Conservation (phyloP, 1,284 basidiomycete species). For the Rhodotorula sp. region DNA sequence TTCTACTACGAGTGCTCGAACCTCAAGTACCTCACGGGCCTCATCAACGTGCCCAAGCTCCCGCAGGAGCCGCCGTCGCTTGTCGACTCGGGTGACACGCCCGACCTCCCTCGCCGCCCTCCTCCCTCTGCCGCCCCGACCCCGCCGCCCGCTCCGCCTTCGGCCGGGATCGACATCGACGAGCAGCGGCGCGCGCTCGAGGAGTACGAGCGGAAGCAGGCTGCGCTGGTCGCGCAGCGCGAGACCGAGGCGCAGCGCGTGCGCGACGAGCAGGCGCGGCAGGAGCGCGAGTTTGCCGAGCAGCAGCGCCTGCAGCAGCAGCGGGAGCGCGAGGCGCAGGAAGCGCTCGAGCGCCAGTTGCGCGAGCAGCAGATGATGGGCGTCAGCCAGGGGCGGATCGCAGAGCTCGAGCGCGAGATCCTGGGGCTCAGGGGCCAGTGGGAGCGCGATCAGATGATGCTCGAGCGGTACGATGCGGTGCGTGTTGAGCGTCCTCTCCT, state of each 20-base stretch:
- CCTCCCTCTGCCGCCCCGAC: slow-evolving; percentile 9
- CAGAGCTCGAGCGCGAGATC: slow-evolving; percentile 86
- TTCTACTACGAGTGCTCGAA: slow-evolving; percentile 99
- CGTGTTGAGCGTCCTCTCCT: slow-evolving; percentile 46
- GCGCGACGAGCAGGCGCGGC: slow-evolving; percentile 73
- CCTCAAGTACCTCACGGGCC: slow-evolving; percentile 88
- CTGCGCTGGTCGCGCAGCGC: slow-evolving; percentile 56
- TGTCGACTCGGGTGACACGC: slow-evolving; percentile 75
- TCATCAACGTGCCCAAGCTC: slow-evolving; percentile 94
- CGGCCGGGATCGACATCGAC: slow-evolving; percentile 66
- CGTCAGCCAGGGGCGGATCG: slow-evolving; percentile 56
- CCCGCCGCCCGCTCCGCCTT: slow-evolving; percentile 32
- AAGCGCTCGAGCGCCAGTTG: slow-evolving; percentile 67
- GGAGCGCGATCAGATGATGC: slow-evolving; percentile 94
- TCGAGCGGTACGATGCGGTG: slow-evolving; percentile 96
- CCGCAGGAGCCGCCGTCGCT: slow-evolving; percentile 93
- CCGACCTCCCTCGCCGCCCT: slow-evolving; percentile 84
- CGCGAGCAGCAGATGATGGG: slow-evolving; percentile 52
- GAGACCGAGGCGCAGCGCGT: slow-evolving; percentile 80
- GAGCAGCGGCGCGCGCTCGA: slow-evolving; percentile 95
- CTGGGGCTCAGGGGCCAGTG: slow-evolving; percentile 94
- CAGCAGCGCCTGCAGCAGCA: slow-evolving; percentile 86
- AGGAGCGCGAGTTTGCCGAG: slow-evolving; percentile 87
- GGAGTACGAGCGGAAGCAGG: slow-evolving; percentile 95
- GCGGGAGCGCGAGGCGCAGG: slow-evolving; percentile 82